Percentiles rank a stretch among this genome's conserved stretches.
Conservation (phyloP, 768 basidiomycete genomes). For the Hebeloma cylindrosporum region DNA sequence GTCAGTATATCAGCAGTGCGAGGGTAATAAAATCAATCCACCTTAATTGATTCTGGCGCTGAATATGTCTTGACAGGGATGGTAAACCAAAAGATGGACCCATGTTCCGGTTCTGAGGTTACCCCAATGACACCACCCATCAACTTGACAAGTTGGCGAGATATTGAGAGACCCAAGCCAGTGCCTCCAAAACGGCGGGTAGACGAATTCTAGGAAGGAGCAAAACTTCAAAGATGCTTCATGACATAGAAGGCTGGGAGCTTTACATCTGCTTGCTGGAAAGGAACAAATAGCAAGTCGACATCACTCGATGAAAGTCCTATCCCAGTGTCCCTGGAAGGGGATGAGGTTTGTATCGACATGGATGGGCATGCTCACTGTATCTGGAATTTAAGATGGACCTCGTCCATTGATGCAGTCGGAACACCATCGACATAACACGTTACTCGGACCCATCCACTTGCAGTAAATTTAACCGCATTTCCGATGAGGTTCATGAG, state of each 20-base stretch:
- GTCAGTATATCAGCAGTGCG: neutral
- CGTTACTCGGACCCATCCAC: conserved; percentile 60
- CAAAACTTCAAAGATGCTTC: neutral
- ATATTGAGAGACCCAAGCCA: conserved; percentile 75
- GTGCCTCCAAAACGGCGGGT: conserved; percentile 77
- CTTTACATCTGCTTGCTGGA: conserved; percentile 69
- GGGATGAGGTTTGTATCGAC: conserved; percentile 1
- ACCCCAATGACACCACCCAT: conserved; percentile 76
- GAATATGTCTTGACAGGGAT: conserved; percentile 63
- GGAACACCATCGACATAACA: conserved; percentile 51
- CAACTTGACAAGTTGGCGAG: conserved; percentile 71
- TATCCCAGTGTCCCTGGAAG: conserved; percentile 66
- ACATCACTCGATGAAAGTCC: conserved; percentile 67
- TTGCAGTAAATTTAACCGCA: conserved; percentile 71
- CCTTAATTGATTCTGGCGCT: conserved; percentile 58
- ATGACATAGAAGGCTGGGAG: neutral
- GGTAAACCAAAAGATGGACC: conserved; percentile 74
- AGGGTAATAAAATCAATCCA: conserved; percentile 26
- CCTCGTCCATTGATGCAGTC: conserved; percentile 39
- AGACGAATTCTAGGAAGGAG: conserved; percentile 53
- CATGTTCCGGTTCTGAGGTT: conserved; percentile 59
- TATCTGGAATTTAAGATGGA: conserved; percentile 63
- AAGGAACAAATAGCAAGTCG: conserved; percentile 68
- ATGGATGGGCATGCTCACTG: conserved; percentile 39
- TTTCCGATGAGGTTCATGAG: conserved; percentile 80